Conservation (phyloP, 176 grass and related monocot species). For the Musa itinerans region DNA sequence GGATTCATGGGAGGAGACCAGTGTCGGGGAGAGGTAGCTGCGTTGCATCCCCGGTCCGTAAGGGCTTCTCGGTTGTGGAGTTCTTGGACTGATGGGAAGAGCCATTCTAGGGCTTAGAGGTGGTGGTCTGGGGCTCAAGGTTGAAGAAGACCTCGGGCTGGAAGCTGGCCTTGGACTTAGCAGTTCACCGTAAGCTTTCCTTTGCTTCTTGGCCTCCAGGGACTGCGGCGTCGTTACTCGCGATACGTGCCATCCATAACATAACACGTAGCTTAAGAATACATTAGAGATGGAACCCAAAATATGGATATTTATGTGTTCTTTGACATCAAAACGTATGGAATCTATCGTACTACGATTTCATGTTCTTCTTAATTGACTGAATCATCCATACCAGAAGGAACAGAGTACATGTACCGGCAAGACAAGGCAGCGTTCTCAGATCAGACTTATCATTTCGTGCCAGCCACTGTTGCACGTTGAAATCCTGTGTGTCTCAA, state of each 20-base stretch:
- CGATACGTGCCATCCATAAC: neutral
- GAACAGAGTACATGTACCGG: too few relatives aligned
- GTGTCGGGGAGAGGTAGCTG: neutral
- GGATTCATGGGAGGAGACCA: constrained; percentile 8
- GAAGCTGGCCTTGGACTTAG: constrained; percentile 32
- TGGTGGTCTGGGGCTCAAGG: constrained; percentile 22
- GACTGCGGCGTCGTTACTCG: constrained; percentile 19
- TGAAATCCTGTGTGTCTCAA: too few relatives aligned
- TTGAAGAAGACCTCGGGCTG: constrained; percentile 16
- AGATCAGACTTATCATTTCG: too few relatives aligned
- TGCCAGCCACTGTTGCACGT: too few relatives aligned
- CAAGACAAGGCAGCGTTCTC: too few relatives aligned
- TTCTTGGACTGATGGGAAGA: constrained; percentile 50
- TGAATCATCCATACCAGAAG: too few relatives aligned
- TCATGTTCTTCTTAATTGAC: too few relatives aligned
- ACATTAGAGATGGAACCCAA: too few relatives aligned
- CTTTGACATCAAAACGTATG: too few relatives aligned
- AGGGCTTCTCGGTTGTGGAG: constrained; percentile 54
- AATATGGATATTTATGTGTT: too few relatives aligned
- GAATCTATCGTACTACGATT: too few relatives aligned
- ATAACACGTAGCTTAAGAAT: too few relatives aligned
- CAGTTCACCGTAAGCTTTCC: constrained; percentile 63
- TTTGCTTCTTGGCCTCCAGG: constrained; percentile 79
- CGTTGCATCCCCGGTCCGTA: constrained; percentile 31
- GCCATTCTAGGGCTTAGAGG: constrained; percentile 22